A percentile compares a stretch with the other conserved stretches of the same genome.
These are phyloP conservation scores for Teunomyces funiuensis DNA, from an alignment of 805 yeast genomes.

Conservation along the genomic window DNA sequence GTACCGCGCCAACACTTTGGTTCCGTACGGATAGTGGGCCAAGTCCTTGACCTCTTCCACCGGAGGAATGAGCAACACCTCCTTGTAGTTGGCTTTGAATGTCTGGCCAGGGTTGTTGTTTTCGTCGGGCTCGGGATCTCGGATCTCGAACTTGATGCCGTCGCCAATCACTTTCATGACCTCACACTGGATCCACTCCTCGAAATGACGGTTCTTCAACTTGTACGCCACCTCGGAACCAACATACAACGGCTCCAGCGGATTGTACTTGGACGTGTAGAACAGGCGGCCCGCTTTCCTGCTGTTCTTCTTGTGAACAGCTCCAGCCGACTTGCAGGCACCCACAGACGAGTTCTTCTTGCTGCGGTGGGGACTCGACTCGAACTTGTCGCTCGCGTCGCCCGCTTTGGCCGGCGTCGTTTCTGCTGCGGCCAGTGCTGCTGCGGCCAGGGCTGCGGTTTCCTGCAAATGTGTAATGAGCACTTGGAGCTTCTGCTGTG, in stretches of 20 bases:
- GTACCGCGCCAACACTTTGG: conserved; percentile 86
- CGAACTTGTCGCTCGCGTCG: neutral
- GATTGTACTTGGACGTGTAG: conserved; percentile 57
- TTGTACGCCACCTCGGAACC: conserved; percentile 90
- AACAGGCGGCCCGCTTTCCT: conserved; percentile 44
- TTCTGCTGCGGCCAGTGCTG: conserved; percentile 6
- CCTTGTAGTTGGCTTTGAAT: conserved; percentile 80
- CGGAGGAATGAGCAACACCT: conserved; percentile 71
- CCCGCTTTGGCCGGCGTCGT: conserved; percentile 9
- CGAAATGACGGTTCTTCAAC: conserved; percentile 65
- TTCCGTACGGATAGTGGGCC: conserved; percentile 65
- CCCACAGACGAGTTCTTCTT: neutral
- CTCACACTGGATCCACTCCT: conserved; percentile 96
- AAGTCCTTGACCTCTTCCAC: conserved; percentile 40
- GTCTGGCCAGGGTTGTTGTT: conserved; percentile 83
- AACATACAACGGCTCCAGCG: conserved; percentile 53
- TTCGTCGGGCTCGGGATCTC: conserved; percentile 98
- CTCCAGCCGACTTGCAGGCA: neutral
- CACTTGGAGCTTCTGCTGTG: conserved; percentile 46
- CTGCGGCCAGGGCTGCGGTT: conserved; percentile 12
- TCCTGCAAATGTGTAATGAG: conserved; percentile 37
- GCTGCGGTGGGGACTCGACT: neutral
- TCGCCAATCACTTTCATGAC: conserved; percentile 76
- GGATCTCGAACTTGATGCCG: conserved; percentile 76
- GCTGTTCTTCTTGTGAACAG: conserved; percentile 13